Evolutionary conservation across 305 asterid species (phyloP), one percentile per base, ranked within the genome.

Genomic region (Rubia tinctorum): DNA sequence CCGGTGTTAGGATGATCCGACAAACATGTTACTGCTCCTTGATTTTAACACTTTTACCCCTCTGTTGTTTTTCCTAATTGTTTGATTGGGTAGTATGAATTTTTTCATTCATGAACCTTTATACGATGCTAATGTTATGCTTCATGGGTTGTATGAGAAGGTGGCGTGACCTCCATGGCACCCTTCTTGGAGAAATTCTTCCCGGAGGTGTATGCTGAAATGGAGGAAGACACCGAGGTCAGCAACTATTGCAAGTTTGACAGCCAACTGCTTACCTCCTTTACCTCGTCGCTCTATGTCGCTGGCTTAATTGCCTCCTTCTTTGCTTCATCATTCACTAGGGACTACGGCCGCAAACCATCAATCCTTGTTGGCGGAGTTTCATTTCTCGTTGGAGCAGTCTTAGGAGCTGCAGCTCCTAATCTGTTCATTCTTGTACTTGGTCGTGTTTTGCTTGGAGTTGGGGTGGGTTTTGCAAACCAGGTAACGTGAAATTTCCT

Each of bases 111-210:
- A 27, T 30, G 40, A 15, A 2, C 47, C 25, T 7, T 34, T n/a
- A 39, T n/a, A 11, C 18, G 42, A 43, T 66, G 27, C 71, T 66
- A 43, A 66, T 66, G 55, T 20, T 66, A 34, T 66, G 70, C 53
- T 14, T 65, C 27, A 6, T 37, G 23, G 2, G 10, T 66, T 17
- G 3, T 40, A n/a, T 66, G 70, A 40, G 71, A 86, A 87, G 97
- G 98, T 75, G 98, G 97, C 9, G 96, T 90, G 82, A 88, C 89
- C 0, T 88, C 96, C 0, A 92, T 90, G 97, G 94, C 77, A 17
- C 82, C 95, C 0, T 92, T 92, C 77, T 56, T 92, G 79, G 72
- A 83, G 73, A 80, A 87, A 56, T 90, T 90, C 83, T 92, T 92
- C 77, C 86, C 91, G 0, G 68, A 62, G 34, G 90, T 88, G 66